Percentiles rank a stretch among this genome's conserved stretches.
These are phyloP conservation scores for Osmanthus fragrans DNA, from an alignment of 257 asterid genomes.

Conservation along the genomic window DNA sequence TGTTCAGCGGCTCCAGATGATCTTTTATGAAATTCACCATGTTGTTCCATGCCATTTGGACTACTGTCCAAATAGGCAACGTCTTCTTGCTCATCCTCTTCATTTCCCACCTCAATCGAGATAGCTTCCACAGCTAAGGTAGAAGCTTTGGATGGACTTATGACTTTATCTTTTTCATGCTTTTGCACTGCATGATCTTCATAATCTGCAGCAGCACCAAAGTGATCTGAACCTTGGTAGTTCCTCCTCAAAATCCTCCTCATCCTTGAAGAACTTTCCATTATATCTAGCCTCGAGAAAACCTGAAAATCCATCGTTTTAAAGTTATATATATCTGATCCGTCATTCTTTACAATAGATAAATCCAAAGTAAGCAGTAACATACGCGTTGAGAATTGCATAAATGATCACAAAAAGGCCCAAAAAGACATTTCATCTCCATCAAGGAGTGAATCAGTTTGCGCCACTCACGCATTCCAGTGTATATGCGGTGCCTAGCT, in stretches of 20 bases:
- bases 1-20: constrained; percentile 53
- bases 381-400: constrained; percentile 74
- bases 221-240: constrained; percentile 85
- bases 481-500: constrained; percentile 68
- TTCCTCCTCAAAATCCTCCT: constrained; percentile 82
- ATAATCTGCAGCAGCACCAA: constrained; percentile 93
- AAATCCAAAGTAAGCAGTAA: constrained; percentile 31
- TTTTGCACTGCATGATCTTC: constrained; percentile 58
- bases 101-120: constrained; percentile 61
- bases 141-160: constrained; percentile 83
- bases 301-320: constrained; percentile 48
- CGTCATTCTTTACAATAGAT: constrained; percentile 24
- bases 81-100: constrained; percentile 81
- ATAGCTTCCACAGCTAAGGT: constrained; percentile 87
- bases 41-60: constrained; percentile 39
- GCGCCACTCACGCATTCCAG: constrained; percentile 97
- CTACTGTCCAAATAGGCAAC: constrained; percentile 44
- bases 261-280: constrained; percentile 95
- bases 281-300: constrained; percentile 88
- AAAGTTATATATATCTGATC: constrained; percentile 16
- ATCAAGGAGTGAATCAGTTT: constrained; percentile 86
- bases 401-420: constrained; percentile 67
- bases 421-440: constrained; percentile 87
- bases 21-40: constrained; percentile 41
- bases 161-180: constrained; percentile 48